These are phyloP conservation scores for Colletotrichum trifolii DNA, from an alignment of 2,329 filamentous ascomycete species.

Conservation along the genomic window DNA sequence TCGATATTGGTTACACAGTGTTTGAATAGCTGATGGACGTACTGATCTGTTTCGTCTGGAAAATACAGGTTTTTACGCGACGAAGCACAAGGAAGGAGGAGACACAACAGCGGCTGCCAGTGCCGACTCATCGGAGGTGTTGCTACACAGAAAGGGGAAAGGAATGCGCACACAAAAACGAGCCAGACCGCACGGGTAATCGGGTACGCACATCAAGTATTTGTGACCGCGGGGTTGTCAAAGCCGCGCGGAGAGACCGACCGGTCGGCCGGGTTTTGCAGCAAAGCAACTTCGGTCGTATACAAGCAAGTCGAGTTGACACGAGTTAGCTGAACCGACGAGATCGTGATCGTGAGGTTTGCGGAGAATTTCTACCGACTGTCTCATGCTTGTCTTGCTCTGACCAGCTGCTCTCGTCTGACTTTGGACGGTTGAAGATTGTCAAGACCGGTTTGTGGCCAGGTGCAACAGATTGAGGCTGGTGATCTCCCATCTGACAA, in stretches of 20 bases:
- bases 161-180: constrained; percentile 6
- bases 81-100: neutral
- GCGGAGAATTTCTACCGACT: neutral
- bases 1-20: neutral
- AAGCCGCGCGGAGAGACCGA: constrained; percentile 23
- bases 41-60: constrained; percentile 2
- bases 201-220: constrained; percentile 24
- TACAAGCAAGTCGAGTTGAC: constrained; percentile 3
- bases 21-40: neutral
- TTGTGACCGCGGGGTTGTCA: constrained; percentile 16
- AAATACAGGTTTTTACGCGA: constrained; percentile 7
- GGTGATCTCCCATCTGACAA: constrained; percentile 20
- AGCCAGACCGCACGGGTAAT: constrained; percentile 9
- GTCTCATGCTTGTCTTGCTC: neutral
- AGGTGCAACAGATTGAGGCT: constrained; percentile 10
- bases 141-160: constrained; percentile 14
- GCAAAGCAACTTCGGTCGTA: neutral
- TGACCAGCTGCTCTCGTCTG: neutral
- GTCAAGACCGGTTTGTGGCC: constrained; percentile 11
- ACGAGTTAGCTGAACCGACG: neutral
- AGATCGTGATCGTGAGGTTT: neutral
- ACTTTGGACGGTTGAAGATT: constrained; percentile 6
- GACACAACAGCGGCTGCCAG: constrained; percentile 14
- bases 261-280: neutral
- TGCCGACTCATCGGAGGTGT: constrained; percentile 23